These are phyloP conservation scores for Globisporangium nodosum DNA, from an alignment of 352 stramenopile species.

Conservation along the genomic window DNA sequence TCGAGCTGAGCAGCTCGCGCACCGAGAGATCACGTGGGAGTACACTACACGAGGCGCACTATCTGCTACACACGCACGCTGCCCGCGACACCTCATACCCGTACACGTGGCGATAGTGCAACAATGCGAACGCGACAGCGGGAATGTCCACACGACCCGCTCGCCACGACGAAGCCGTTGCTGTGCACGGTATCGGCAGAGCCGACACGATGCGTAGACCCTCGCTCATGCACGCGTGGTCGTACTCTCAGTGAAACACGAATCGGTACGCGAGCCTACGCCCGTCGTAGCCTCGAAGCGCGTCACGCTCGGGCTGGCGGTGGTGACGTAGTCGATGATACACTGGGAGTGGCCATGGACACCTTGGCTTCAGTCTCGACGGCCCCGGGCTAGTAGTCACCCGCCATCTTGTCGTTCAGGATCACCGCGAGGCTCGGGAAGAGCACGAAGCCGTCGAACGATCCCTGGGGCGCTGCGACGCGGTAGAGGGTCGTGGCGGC, in stretches of 20 bases:
- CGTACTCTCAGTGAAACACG: slow-evolving; percentile 4
- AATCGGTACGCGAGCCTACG: slow-evolving; percentile 4
- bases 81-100: slow-evolving; percentile 6
- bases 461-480: not conserved
- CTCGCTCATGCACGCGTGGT: slow-evolving; percentile 5
- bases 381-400: slow-evolving; percentile 6
- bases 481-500: slow-evolving; percentile 3
- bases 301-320: not conserved
- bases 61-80: slow-evolving; percentile 7
- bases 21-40: slow-evolving; percentile 1
- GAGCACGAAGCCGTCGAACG: not conserved
- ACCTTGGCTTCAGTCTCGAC: not conserved
- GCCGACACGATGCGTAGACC: slow-evolving; percentile 4
- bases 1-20: not conserved
- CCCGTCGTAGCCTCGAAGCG: slow-evolving; percentile 4
- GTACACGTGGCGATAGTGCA: slow-evolving; percentile 2
- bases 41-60: slow-evolving; percentile 1
- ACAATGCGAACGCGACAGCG: slow-evolving; percentile 3
- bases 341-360: not conserved
- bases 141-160: slow-evolving; percentile 6
- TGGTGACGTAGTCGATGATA: not conserved
- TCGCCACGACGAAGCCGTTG: slow-evolving; percentile 9
- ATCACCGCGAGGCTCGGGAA: not conserved
- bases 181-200: slow-evolving; percentile 1
- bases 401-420: slow-evolving; percentile 5